Conservation (phyloP, 2,329 filamentous ascomycete genomes). For the Aspergillus latus region DNA sequence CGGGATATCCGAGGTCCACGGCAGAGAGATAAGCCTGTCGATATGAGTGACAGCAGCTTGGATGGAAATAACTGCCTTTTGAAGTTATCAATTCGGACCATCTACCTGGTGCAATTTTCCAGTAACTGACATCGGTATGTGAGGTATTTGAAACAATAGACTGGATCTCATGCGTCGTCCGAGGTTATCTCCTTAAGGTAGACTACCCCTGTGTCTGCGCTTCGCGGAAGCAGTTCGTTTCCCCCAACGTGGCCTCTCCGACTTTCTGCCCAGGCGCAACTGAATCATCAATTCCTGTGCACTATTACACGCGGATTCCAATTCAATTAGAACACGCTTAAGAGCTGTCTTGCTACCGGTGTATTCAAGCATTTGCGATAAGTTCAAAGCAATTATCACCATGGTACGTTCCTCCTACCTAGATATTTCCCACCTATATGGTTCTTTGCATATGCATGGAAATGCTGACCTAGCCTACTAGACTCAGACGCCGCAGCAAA, state of each 20-base stretch:
- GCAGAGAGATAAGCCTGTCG: background rate
- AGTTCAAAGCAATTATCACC: background rate
- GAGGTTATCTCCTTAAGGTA: background rate
- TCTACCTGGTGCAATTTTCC: background rate
- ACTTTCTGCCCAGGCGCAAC: background rate
- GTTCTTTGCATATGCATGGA: background rate
- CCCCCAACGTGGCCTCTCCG: conserved; percentile 9
- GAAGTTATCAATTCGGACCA: too few relatives aligned
- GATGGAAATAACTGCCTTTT: too few relatives aligned
- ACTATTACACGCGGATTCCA: background rate
- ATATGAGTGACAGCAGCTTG: background rate
- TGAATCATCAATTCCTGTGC: background rate
- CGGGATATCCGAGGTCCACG: background rate
- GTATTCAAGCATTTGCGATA: background rate
- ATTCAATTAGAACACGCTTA: background rate
- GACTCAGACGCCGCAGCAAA: conserved; percentile 67
- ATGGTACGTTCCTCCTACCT: conserved; percentile 1
- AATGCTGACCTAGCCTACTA: conserved; percentile 25
- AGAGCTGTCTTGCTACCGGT: background rate
- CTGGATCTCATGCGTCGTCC: background rate
- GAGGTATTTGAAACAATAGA: background rate
- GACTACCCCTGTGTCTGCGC: background rate
- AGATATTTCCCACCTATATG: background rate
- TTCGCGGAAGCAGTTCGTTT: background rate
- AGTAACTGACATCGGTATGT: too few relatives aligned